Base-by-base conservation (phyloP, 805 yeast species). In the Candida pini region DNA sequence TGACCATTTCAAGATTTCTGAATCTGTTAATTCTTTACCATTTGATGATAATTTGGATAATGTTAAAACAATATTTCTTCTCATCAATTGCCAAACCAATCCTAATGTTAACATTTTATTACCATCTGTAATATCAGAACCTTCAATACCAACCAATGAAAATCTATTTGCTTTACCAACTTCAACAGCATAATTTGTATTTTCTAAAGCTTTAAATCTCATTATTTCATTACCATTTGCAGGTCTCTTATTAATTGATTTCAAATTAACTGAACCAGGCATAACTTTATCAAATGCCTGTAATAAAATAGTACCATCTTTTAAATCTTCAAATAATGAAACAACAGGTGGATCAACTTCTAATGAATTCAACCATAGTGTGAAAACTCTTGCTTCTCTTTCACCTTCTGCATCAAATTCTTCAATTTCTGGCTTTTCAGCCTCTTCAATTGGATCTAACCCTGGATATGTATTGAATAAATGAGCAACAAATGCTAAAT, bases 341-440 rank as follows among this genome's bases (percentile, higher is more conserved):
- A 87, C 87, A 40, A 92, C 90, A 18, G 96, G 85, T 18, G 97
- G 97, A 44, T 89, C 92, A 12, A 92, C 97, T 47, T 92, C 97
- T 51, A 92, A 72, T 2, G 96, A 87, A 64, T 92, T 92, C 56
- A 92, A 76, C 98, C 98, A 92, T 53, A 92, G 67, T 5, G 98
- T 92, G 65, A 92, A 92, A 9, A 92, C 98, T 61, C 98, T 77
- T 3, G 98, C 98, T 66, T 92, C 98, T 66, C 98, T 84, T 66
- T 92, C 98, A 44, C 98, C 98, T 65, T 92, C 98, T 18, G 98
- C 98, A 58, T 92, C 98, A 54, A 92, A 92, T 48, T 87, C 97
- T 66, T 92, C 98, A 49, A 92, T 86, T 57, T 89, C 97, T 19
- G 92, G 85, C 50, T 79, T 82, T 60, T 90, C 97, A 39, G 67